Conservation (phyloP, 208 protist species). For the Leishmania mexicana region DNA sequence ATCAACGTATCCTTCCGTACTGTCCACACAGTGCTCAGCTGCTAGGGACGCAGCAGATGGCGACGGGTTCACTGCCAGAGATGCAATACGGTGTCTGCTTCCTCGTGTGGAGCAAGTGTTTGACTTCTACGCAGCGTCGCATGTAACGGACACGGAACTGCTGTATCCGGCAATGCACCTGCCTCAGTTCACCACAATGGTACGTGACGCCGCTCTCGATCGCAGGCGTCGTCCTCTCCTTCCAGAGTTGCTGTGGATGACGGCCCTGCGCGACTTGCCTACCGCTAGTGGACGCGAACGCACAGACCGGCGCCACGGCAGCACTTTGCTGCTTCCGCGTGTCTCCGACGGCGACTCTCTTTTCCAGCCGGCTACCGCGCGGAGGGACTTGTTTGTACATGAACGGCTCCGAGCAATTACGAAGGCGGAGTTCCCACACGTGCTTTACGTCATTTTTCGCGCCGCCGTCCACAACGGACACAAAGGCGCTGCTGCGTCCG, state of each 20-base stretch:
- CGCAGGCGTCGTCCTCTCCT: conserved; percentile 29
- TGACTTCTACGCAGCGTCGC: conserved; percentile 53
- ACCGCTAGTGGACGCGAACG: neutral
- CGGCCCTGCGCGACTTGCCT: conserved; percentile 43
- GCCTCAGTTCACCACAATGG: conserved; percentile 49
- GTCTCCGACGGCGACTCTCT: conserved; percentile 9
- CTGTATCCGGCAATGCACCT: conserved; percentile 57
- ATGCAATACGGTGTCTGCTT: conserved; percentile 23
- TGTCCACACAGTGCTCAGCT: neutral
- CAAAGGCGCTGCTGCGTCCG: neutral
- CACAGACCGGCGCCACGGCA: neutral
- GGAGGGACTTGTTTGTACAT: conserved; percentile 35
- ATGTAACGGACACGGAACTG: conserved; percentile 20
- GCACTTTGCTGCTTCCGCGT: conserved; percentile 15
- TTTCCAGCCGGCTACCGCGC: neutral
- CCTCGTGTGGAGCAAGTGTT: conserved; percentile 43
- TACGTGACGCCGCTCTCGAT: conserved; percentile 49
- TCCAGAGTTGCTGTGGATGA: conserved; percentile 72
- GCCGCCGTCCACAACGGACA: neutral
- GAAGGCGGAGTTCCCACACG: conserved; percentile 16
- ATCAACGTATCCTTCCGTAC: neutral
- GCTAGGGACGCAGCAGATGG: neutral
- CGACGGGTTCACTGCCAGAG: neutral
- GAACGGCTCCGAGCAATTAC: conserved; percentile 26
- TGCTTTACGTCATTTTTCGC: conserved; percentile 15